Percentiles rank a stretch among this genome's conserved stretches.
Evolutionary conservation across 2,329 filamentous ascomycete species (phyloP).

Genomic region (Nemania diffusa): DNA sequence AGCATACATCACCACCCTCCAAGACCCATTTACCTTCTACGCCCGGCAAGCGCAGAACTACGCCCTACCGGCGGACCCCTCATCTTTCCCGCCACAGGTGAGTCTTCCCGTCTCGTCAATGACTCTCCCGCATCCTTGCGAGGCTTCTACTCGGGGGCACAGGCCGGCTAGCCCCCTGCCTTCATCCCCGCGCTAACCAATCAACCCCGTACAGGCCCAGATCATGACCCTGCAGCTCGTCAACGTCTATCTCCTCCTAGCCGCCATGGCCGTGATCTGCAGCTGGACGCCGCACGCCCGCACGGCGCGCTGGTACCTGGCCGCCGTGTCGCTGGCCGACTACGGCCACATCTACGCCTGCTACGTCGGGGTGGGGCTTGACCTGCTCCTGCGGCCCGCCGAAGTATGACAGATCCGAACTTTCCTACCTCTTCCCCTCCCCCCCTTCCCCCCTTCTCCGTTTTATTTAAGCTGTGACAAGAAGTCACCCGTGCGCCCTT

Average conservation of each 20-base stretch:
- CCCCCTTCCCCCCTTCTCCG: neutral
- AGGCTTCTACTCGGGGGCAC: neutral
- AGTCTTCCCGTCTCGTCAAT: neutral
- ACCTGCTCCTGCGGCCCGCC: conserved; percentile 41
- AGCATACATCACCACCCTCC: conserved; percentile 41
- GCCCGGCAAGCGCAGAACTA: conserved; percentile 43
- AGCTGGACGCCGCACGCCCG: conserved; percentile 45
- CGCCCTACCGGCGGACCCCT: conserved; percentile 20
- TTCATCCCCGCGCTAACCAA: neutral
- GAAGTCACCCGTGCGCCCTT: neutral
- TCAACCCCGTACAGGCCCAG: conserved; percentile 37
- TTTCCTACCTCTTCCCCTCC: neutral
- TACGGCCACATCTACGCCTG: conserved; percentile 50
- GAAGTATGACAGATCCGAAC: conserved; percentile 14
- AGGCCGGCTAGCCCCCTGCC: conserved; percentile 14
- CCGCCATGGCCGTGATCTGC: conserved; percentile 46
- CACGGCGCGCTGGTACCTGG: conserved; percentile 44
- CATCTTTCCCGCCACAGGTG: conserved; percentile 33
- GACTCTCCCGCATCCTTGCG: neutral
- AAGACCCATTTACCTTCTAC: conserved; percentile 46
- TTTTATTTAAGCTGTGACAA: neutral
- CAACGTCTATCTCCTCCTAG: conserved; percentile 50
- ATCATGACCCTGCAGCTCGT: conserved; percentile 45
- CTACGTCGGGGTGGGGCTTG: conserved; percentile 46
- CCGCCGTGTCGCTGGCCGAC: conserved; percentile 48